A percentile compares a stretch with the other conserved stretches of the same genome.
These are phyloP conservation scores for Dipteronia sinensis DNA, from an alignment of 345 rosid species.

Conservation along the genomic window DNA sequence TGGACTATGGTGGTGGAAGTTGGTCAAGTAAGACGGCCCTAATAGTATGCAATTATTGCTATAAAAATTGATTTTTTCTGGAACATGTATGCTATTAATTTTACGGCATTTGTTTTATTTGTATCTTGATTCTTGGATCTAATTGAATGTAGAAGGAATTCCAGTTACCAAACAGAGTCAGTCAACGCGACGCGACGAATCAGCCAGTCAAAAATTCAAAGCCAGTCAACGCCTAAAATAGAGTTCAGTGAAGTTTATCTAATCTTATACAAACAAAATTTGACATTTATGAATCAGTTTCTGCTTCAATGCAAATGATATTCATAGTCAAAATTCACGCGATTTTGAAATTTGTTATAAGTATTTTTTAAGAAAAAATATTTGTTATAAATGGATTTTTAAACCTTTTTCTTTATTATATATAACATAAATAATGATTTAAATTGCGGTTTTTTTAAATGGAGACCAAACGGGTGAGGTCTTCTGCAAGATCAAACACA, in stretches of 20 bases:
- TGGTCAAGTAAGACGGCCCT: not conserved
- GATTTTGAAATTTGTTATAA: no score
- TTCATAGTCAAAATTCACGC: no score
- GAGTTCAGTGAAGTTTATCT: not conserved
- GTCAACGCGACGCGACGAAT: not conserved
- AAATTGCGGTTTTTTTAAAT: no score
- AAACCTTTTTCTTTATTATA: no score
- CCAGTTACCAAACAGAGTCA: not conserved
- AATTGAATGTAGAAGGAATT: not conserved
- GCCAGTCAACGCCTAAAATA: not conserved
- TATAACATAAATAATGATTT: no score
- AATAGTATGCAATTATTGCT: not conserved
- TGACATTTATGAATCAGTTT: no score
- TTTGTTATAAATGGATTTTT: no score
- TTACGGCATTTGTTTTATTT: not conserved
- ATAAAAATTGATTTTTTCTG: not conserved
- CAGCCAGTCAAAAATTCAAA: not conserved
- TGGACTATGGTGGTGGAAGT: not conserved
- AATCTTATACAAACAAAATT: not conserved
- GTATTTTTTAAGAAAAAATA: no score
- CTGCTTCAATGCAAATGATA: no score
- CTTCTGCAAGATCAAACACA: no score
- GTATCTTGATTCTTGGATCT: not conserved
- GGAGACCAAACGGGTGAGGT: no score
- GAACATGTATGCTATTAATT: not conserved